phyloP scores from a whole-genome alignment of 495 filamentous ascomycete species.

The Bombardia bombarda region DNA sequence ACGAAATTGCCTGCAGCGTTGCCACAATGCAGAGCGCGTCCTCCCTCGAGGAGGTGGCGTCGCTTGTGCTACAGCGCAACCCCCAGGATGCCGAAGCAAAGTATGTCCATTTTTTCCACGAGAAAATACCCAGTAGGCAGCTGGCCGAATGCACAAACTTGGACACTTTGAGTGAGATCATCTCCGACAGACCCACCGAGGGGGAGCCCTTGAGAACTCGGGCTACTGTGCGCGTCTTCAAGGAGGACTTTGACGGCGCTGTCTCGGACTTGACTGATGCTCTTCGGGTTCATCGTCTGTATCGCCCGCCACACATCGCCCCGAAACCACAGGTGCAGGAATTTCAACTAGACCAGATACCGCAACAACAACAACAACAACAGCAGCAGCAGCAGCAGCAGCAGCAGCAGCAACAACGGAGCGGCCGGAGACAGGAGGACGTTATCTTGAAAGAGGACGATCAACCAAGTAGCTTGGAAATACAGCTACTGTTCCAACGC shows the following conservation, averaged over 20 bases:
- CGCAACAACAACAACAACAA: constrained; percentile 25
- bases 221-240: constrained; percentile 66
- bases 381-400: constrained; percentile 30
- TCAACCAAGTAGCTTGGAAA: constrained; percentile 64
- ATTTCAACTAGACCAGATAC: constrained; percentile 24
- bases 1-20: constrained; percentile 75
- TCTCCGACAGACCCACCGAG: constrained; percentile 51
- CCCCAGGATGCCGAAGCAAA: constrained; percentile 58
- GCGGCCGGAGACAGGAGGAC: constrained; percentile 40
- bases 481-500: constrained; percentile 67
- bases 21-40: constrained; percentile 76
- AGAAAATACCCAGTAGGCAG: constrained; percentile 73
- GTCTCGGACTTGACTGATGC: constrained; percentile 58
- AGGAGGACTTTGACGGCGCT: constrained; percentile 62
- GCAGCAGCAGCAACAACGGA: constrained; percentile 26
- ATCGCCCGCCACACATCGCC: constrained; percentile 34
- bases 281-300: constrained; percentile 49
- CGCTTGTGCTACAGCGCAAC: constrained; percentile 59
- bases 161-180: constrained; percentile 55
- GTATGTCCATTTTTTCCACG: constrained; percentile 83
- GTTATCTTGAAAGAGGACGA: constrained; percentile 56
- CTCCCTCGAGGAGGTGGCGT: constrained; percentile 71
- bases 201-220: constrained; percentile 61
- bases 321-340: constrained; percentile 29
- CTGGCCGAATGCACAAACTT: constrained; percentile 66